Percentiles rank a stretch among this genome's conserved stretches.
phyloP scores from a whole-genome alignment of 2,329 filamentous ascomycete species.

The Fusarium sacchari region DNA sequence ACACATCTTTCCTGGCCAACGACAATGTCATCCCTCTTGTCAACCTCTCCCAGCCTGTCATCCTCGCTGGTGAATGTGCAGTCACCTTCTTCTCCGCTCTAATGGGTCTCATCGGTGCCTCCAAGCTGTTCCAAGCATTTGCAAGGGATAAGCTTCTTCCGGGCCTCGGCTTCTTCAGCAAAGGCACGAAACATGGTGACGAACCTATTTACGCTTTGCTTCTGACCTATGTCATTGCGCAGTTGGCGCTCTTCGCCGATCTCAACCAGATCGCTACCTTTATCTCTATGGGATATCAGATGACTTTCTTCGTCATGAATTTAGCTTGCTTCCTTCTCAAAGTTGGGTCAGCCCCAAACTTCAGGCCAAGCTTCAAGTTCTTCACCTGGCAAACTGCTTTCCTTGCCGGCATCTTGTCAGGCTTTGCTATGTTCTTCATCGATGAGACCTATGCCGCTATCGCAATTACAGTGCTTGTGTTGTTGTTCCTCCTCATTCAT shows the following conservation, averaged over 20 bases:
- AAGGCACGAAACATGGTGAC: slow-evolving; percentile 76
- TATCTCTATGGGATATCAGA: slow-evolving; percentile 91
- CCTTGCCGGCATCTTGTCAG: slow-evolving; percentile 78
- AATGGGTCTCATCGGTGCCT: slow-evolving; percentile 87
- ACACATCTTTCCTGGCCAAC: slow-evolving; percentile 77
- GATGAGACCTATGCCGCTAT: slow-evolving; percentile 82
- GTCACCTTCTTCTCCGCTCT: slow-evolving; percentile 86
- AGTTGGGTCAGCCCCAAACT: slow-evolving; percentile 88
- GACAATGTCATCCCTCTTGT: slow-evolving; percentile 83
- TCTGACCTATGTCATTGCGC: slow-evolving; percentile 78
- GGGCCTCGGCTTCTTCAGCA: slow-evolving; percentile 77
- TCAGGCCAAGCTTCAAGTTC: slow-evolving; percentile 87
- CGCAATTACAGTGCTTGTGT: slow-evolving; percentile 76
- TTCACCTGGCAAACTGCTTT: slow-evolving; percentile 88
- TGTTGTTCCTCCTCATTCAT: slow-evolving; percentile 87
- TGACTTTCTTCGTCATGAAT: slow-evolving; percentile 92
- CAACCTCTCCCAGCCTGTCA: slow-evolving; percentile 77
- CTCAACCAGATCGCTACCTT: slow-evolving; percentile 90
- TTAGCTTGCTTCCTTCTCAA: slow-evolving; percentile 87
- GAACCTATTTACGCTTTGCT: slow-evolving; percentile 82
- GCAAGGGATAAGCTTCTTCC: slow-evolving; percentile 82
- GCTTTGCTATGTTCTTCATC: slow-evolving; percentile 88
- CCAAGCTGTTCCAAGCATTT: slow-evolving; percentile 85
- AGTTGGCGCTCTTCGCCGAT: slow-evolving; percentile 82
- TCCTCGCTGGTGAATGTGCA: slow-evolving; percentile 84